Evolutionary conservation across 108 stramenopile species (phyloP).

Genomic region (Cyclostephanos invisitatus): DNA sequence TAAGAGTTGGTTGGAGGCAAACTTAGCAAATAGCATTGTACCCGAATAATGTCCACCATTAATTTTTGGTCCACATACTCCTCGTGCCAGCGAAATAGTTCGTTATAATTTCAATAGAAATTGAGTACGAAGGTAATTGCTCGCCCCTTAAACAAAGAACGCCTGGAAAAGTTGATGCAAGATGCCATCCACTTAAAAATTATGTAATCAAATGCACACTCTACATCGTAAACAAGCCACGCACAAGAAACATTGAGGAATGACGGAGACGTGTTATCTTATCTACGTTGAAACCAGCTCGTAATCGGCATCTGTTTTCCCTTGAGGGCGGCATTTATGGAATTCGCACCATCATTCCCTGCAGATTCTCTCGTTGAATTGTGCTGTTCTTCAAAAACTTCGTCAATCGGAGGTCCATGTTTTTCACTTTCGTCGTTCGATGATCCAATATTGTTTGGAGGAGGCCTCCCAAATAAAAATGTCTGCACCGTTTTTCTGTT

Average conservation of each 20-base stretch:
- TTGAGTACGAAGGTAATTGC: background rate
- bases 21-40: too few relatives aligned
- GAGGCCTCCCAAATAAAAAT: slow-evolving; percentile 36
- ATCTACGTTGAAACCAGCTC: slow-evolving; percentile 42
- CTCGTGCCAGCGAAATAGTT: too few relatives aligned
- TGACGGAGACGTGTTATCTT: background rate
- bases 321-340: slow-evolving; percentile 13
- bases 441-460: slow-evolving; percentile 9
- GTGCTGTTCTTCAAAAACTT: background rate
- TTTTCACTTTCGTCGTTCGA: background rate
- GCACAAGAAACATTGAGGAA: background rate
- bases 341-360: background rate
- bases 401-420: background rate
- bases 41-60: too few relatives aligned
- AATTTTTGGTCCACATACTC: too few relatives aligned
- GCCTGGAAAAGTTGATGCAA: background rate
- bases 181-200: too few relatives aligned
- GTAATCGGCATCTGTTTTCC: slow-evolving; percentile 37
- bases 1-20: too few relatives aligned
- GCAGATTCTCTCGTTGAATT: slow-evolving; percentile 20
- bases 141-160: background rate
- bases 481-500: slow-evolving; percentile 26
- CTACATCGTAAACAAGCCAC: too few relatives aligned
- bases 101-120: too few relatives aligned
- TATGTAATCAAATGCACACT: too few relatives aligned